phyloP scores from a whole-genome alignment of 768 basidiomycete species.

The Rhizopogon vinicolor region DNA sequence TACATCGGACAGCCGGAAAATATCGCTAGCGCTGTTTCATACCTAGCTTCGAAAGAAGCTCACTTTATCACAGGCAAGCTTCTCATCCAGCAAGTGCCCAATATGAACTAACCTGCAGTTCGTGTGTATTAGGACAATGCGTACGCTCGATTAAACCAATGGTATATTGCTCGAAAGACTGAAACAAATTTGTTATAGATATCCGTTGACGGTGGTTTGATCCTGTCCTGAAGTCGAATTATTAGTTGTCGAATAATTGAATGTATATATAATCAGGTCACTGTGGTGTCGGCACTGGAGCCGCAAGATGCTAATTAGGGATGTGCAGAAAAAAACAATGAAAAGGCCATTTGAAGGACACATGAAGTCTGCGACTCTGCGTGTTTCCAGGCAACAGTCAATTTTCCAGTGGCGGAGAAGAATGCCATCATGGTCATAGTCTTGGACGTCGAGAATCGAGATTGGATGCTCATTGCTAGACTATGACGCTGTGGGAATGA shows the following conservation, averaged over 20 bases:
- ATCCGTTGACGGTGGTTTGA: constrained; percentile 13
- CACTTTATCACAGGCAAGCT: constrained; percentile 31
- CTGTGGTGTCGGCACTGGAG: too few relatives aligned
- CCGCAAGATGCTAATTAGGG: too few relatives aligned
- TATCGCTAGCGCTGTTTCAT: constrained; percentile 32
- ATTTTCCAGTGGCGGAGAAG: too few relatives aligned
- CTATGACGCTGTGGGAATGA: neutral
- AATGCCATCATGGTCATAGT: too few relatives aligned
- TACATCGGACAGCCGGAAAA: constrained; percentile 25
- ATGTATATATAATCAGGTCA: too few relatives aligned
- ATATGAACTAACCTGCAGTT: neutral
- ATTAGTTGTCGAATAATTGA: too few relatives aligned
- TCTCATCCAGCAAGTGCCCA: neutral
- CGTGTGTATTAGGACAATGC: constrained; percentile 15
- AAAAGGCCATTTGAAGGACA: too few relatives aligned
- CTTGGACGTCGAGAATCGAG: too few relatives aligned
- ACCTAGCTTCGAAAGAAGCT: constrained; percentile 30
- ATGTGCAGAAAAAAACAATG: too few relatives aligned
- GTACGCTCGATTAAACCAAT: constrained; percentile 6
- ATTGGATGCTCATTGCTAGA: too few relatives aligned
- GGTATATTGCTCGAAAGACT: neutral
- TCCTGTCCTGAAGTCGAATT: constrained; percentile 3
- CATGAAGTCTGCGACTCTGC: too few relatives aligned
- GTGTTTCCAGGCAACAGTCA: too few relatives aligned
- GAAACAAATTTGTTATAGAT: constrained; percentile 6